These are phyloP conservation scores for Solanum acaule DNA, from an alignment of 257 asterid genomes.

Conservation along the genomic window DNA sequence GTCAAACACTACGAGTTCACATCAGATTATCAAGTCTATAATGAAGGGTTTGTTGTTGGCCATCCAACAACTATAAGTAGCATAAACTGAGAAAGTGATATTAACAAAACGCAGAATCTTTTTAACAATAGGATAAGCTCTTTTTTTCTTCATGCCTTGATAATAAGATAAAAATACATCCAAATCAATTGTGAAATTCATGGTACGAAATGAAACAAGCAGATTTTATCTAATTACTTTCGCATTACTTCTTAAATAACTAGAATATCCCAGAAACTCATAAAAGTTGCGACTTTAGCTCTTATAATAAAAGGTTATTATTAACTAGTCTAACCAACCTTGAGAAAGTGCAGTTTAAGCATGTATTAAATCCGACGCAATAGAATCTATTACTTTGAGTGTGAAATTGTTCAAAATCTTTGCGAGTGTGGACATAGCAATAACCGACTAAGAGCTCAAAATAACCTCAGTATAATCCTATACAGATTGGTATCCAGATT, in stretches of 20 bases:
- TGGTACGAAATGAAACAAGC: background rate
- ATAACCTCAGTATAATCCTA: background rate
- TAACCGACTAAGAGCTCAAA: background rate
- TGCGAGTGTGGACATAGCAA: background rate
- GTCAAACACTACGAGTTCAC: background rate
- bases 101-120: background rate
- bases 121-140: background rate
- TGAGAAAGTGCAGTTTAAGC: background rate
- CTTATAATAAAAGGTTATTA: background rate
- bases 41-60: background rate
- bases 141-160: background rate
- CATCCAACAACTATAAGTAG: background rate
- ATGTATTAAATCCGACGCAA: background rate
- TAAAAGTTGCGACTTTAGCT: background rate
- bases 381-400: background rate
- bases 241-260: background rate
- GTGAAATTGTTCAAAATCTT: background rate
- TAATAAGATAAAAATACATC: background rate
- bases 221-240: background rate
- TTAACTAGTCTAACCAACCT: background rate
- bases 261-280: background rate
- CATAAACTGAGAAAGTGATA: background rate
- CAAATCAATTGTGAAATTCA: background rate
- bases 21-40: background rate
- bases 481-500: background rate